A percentile compares a stretch with the other conserved stretches of the same genome.
These are phyloP conservation scores for Thalassiosira mediterranea DNA, from an alignment of 352 stramenopile genomes.

Conservation along the genomic window DNA sequence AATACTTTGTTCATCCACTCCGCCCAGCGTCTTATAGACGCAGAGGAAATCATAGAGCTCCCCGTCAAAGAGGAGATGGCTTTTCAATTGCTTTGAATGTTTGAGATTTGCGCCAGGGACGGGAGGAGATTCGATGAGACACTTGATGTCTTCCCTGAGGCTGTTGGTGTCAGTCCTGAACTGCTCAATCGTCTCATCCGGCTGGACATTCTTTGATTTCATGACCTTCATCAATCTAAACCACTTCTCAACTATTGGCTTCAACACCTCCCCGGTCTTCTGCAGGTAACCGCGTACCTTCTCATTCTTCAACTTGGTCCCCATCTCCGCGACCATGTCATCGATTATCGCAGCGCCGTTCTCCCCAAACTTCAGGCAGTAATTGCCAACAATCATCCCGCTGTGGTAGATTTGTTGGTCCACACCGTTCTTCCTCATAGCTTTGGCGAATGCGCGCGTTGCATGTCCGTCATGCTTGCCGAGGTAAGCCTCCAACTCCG, in stretches of 20 bases:
- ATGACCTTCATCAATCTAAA: constrained; percentile 10
- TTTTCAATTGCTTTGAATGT: constrained; percentile 5
- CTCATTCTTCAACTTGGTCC: too few relatives aligned
- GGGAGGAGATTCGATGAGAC: neutral
- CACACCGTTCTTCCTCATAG: constrained; percentile 1
- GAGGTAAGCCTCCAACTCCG: neutral
- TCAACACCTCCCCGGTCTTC: neutral
- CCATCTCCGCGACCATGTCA: neutral
- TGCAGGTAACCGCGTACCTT: neutral
- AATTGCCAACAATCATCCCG: constrained; percentile 2
- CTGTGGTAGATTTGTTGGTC: constrained; percentile 7
- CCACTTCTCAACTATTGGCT: neutral
- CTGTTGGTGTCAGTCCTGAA: neutral
- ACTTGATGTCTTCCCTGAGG: neutral
- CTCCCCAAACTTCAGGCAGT: constrained; percentile 1
- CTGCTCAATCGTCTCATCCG: neutral
- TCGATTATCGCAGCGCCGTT: neutral
- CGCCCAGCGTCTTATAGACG: too few relatives aligned
- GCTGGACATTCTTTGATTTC: constrained; percentile 7
- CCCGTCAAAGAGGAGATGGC: too few relatives aligned
- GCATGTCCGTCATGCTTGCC: constrained; percentile 4
- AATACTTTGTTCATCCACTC: too few relatives aligned
- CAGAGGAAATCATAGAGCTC: too few relatives aligned
- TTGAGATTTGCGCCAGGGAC: neutral
- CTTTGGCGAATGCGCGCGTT: neutral